Percentiles rank a stretch among this genome's conserved stretches.
Evolutionary conservation across 1,284 basidiomycete species (phyloP).

Genomic region (Ceratobasidium papillatum): DNA sequence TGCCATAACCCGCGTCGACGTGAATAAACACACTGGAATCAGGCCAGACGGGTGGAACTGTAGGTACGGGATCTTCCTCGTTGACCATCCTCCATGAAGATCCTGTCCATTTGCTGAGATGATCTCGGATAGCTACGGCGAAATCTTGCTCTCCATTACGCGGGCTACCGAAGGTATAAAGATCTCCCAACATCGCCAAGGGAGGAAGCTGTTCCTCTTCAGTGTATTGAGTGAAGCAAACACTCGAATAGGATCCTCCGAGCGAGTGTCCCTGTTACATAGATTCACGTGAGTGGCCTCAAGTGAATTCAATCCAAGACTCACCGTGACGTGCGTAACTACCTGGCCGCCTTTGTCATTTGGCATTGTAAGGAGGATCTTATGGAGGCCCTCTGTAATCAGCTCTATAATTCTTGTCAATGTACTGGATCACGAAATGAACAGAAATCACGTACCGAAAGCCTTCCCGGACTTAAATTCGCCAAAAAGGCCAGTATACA

Average conservation of each 20-base stretch:
- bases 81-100: neutral
- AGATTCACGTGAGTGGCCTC: neutral
- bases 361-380: neutral
- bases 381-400: neutral
- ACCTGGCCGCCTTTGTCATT: neutral
- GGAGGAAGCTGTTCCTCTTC: neutral
- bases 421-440: neutral
- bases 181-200: neutral
- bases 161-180: neutral
- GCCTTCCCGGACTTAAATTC: neutral
- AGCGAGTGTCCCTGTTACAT: neutral
- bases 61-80: neutral
- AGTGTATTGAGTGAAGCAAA: neutral
- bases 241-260: neutral
- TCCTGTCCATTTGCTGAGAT: neutral
- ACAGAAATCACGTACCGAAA: neutral
- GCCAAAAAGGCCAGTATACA: neutral
- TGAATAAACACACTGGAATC: neutral
- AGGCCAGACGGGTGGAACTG: neutral
- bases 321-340: neutral
- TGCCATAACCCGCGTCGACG: neutral
- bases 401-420: neutral
- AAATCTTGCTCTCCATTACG: neutral
- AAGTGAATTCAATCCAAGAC: neutral
- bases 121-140: neutral